phyloP scores from a whole-genome alignment of 192 early-diverging fungal genomes.

The Fimicolochytrium jonesii region DNA sequence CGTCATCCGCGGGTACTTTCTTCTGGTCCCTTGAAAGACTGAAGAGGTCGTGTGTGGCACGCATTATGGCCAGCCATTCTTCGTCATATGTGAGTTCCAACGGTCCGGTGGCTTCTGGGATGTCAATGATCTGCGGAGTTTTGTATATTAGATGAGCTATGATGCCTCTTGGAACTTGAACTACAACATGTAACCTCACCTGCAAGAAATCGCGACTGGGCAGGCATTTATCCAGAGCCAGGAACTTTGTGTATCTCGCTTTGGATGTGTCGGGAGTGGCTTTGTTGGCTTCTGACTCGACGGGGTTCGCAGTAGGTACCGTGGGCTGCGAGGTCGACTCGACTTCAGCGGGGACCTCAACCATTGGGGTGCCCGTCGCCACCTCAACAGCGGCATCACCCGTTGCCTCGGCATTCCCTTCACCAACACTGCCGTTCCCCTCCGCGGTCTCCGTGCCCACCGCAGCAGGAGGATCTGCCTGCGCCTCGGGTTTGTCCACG shows the following conservation, averaged over 20 bases:
- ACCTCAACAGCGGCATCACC: too few species aligned
- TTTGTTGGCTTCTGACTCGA: background rate
- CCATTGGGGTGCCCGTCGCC: too few species aligned
- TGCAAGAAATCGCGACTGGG: slow-evolving; percentile 77
- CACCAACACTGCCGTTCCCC: background rate
- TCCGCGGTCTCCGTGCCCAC: background rate
- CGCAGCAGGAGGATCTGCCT: background rate
- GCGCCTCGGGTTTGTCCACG: background rate
- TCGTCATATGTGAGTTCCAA: slow-evolving; percentile 69
- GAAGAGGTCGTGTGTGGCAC: slow-evolving; percentile 41
- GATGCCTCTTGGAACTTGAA: too few species aligned
- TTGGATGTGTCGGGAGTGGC: background rate
- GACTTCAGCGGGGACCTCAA: too few species aligned
- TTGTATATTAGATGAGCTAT: too few species aligned
- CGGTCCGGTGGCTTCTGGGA: slow-evolving; percentile 27
- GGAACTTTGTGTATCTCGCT: slow-evolving; percentile 63
- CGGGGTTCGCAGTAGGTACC: too few species aligned
- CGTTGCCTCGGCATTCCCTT: too few species aligned
- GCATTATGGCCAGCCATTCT: slow-evolving; percentile 57
- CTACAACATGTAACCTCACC: too few species aligned
- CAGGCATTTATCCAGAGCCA: slow-evolving; percentile 94
- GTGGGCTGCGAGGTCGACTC: too few species aligned
- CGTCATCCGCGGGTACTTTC: slow-evolving; percentile 45
- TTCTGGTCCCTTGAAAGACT: slow-evolving; percentile 31
- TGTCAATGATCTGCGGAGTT: slow-evolving; percentile 34